Base-by-base conservation (phyloP, 1,284 basidiomycete species). In the Leucoagaricus sp. region DNA sequence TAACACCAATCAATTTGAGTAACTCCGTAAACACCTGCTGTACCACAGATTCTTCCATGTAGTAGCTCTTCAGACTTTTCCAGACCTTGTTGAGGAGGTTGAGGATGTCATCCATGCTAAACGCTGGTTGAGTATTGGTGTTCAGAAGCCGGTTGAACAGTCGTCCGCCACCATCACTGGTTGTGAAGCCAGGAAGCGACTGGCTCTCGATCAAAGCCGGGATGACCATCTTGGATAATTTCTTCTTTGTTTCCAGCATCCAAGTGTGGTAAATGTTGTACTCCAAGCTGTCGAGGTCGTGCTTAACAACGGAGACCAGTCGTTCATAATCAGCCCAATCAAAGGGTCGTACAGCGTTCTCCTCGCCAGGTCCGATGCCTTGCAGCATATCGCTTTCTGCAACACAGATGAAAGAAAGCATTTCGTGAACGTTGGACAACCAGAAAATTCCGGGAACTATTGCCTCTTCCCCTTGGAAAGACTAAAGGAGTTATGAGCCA, bases 181-280 rank as follows among this genome's bases (percentile, higher is more conserved):
- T 97, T 49, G 96, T 96, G 75, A 99, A 99, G 1, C 97, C 97
- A 4, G 97, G 97, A 51, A 99, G 76, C 19, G 96, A 96, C 72
- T 99, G 97, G 61, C 93, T 96, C 75, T 99, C 97, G 66, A 99
- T 95, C 62, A 99, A 76, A 3, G 97, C 97, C 17, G 97, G 97
- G 57, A 99, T 95, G 50, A 99, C 93, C 96, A 99, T 99, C 81
- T 98, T 98, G 61, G 89, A 84, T 44, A 99, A 78, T 61, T 89
- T 90, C 78, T 96, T 97, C 86, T 99, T 99, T 44, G 95, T 94
- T 76, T 99, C 97, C 60, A 94, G 80, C 94, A 99, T 99, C 93
- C 94, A 98, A 0, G 96, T 98, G 73, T 99, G 96, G 72, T 98
- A 99, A 73, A 99, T 97, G 80, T 99, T 99, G 79, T 98, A 99